Evolutionary conservation across 2,329 filamentous ascomycete species (phyloP), one percentile per base, ranked within the genome.

Genomic region (Chaetoscypha palmicola): DNA sequence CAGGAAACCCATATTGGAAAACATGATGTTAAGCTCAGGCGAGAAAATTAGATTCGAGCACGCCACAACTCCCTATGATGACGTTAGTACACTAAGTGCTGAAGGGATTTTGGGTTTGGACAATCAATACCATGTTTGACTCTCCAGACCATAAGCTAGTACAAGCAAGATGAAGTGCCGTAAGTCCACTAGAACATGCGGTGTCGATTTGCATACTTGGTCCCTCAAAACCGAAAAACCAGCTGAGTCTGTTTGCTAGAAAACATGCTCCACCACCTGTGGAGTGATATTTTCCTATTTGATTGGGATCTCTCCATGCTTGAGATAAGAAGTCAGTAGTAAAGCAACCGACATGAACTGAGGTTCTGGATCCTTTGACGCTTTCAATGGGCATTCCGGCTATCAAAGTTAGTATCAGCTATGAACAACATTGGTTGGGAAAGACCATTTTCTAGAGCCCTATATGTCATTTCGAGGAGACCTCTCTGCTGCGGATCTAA

Each of bases 201-300:
- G 76, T 78, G 40, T 79, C 74, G 10, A 79, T 59, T 0, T 72
- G 76, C 59, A 77, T 67, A 50, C 72, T 75, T 2, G 74, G 71
- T 0, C 42, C 42, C n/a, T 12, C 19, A 16, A 77, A 60, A 51
- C 77, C 68, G 56, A 73, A 75, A 43, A 66, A 69, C 54, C 77
- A 71, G 0, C 72, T 76, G 10, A 77, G 66, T 0, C 74, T 67
- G 53, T 77, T 77, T 4, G 73, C 54, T 60, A 76, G 65, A 45
- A 76, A 72, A 4, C 55, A 58, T 5, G 50, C 40, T 2, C 48
- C 58, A 3, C 51, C 55, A 1, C 68, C 66, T 5, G 39, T 42
- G 9, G 31, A 34, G 3, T 28, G 17, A 14, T 46, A 46, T 12
- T 14, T 37, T 3, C 31, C 19, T 12, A n/a, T n/a, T 11, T 5